phyloP scores from a whole-genome alignment of 768 basidiomycete species.

The Guyanaporus albipodus region DNA sequence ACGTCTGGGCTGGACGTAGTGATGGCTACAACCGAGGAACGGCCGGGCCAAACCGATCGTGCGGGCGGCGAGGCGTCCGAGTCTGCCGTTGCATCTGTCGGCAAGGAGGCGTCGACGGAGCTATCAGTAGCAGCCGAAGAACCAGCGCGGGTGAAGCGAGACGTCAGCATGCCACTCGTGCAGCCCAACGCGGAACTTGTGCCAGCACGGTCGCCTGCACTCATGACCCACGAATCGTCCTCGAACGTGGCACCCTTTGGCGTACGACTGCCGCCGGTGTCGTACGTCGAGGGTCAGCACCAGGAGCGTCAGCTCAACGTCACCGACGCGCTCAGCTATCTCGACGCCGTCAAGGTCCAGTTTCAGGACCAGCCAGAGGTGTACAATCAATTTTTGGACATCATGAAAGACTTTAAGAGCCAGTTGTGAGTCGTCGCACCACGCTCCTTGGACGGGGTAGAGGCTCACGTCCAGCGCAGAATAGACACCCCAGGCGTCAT shows the following conservation, averaged over 20 bases:
- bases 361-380: slow-evolving; percentile 58
- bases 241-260: slow-evolving; percentile 2
- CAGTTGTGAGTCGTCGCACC: slow-evolving; percentile 41
- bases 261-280: slow-evolving; percentile 18
- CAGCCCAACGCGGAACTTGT: slow-evolving; percentile 10
- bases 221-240: slow-evolving; percentile 12
- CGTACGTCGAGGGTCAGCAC: slow-evolving; percentile 25
- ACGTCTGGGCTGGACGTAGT: slow-evolving; percentile 20
- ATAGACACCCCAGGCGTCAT: slow-evolving; percentile 99
- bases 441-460: neutral
- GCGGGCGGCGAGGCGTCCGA: neutral
- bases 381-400: slow-evolving; percentile 61
- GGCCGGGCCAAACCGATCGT: slow-evolving; percentile 8
- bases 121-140: slow-evolving; percentile 10
- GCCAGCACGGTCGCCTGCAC: slow-evolving; percentile 8
- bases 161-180: slow-evolving; percentile 25
- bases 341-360: slow-evolving; percentile 61
- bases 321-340: slow-evolving; percentile 57
- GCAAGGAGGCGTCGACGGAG: slow-evolving; percentile 8
- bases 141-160: slow-evolving; percentile 15
- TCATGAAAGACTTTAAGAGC: slow-evolving; percentile 76
- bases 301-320: slow-evolving; percentile 52
- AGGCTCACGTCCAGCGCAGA: slow-evolving; percentile 37
- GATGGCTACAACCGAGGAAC: slow-evolving; percentile 24
- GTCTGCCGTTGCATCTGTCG: neutral